Base-by-base conservation (phyloP, 768 basidiomycete species). In the Lentinula boryana region DNA sequence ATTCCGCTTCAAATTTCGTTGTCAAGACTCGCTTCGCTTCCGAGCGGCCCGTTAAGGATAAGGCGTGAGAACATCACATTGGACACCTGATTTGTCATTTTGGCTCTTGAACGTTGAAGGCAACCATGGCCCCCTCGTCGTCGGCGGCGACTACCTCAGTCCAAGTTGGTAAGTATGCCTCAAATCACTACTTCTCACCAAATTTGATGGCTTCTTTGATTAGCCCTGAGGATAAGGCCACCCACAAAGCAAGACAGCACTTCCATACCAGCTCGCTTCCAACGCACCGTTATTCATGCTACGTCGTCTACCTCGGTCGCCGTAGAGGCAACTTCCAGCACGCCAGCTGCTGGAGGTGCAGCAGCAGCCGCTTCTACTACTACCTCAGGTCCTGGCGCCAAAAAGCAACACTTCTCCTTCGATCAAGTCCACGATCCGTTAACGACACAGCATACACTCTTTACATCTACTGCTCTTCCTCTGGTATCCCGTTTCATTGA, bases 401-500 rank as follows among this genome's bases (percentile, higher is more conserved):
- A 93, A 80, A 92, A 91, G 72, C 89, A 95, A 68, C 71, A 78
- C 59, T 99, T 97, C 72, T 85, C 85, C 55, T 99, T 96, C 71
- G 97, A 99, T 79, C 90, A 95, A 65, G 96, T 99, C 48, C 88
- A 97, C 69, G 81, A 85, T 2, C 94, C 91, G n/a, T 78, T 84
- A 32, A 86, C 91, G 38, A 89, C 87, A 0, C 97, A 99, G 71
- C 84, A 88, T 73, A 84, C 86, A 32, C 83, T 98, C 65, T 99
- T 93, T 74, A 87, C 87, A 33, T 81, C 82, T 5, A 95, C 95
- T 40, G 89, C 93, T 21, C 82, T 88, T 49, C 92, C 92, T 10
- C 88, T 96, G 69, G 81, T 95, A 63, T 83, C 86, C 32, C 89
- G 91, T 65, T 96, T 96, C 71, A 70, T 93, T 33, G 92, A 95